Conservation (phyloP, 306 rosid genomes). For the Clitoria ternatea region DNA sequence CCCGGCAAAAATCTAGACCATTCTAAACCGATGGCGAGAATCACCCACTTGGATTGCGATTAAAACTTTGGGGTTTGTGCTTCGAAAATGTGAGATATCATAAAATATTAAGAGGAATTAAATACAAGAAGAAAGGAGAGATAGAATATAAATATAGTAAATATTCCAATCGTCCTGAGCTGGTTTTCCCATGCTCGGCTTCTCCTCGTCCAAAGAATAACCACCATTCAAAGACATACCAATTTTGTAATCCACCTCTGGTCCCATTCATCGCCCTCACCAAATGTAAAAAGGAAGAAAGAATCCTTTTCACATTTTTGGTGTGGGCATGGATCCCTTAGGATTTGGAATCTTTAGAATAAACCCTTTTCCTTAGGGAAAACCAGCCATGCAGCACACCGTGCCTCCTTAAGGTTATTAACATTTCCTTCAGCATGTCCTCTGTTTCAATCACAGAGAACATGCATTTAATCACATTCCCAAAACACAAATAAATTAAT, state of each 20-base stretch:
- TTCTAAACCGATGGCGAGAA: no score
- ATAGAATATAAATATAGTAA: slow-evolving; percentile 47
- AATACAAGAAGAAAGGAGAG: background rate
- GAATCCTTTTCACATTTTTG: slow-evolving; percentile 14
- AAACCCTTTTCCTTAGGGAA: background rate
- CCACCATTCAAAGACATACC: slow-evolving; percentile 52
- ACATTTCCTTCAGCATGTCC: background rate
- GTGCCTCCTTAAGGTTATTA: slow-evolving; percentile 31
- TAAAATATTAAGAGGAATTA: background rate
- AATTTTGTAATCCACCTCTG: slow-evolving; percentile 23
- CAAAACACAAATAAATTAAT: background rate
- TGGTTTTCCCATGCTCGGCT: slow-evolving; percentile 28
- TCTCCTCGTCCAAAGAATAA: slow-evolving; percentile 47
- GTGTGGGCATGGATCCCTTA: slow-evolving; percentile 8
- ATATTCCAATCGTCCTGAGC: slow-evolving; percentile 35
- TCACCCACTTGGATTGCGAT: no score
- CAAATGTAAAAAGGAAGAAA: slow-evolving; percentile 32
- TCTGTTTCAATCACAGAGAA: background rate
- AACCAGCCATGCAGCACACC: background rate
- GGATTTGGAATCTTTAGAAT: background rate
- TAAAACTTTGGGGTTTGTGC: background rate
- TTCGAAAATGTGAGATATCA: background rate
- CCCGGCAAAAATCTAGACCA: no score
- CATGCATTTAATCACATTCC: background rate
- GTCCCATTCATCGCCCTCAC: background rate